Conservation (phyloP, 1,284 basidiomycete species). For the Schizopora paradoxa region DNA sequence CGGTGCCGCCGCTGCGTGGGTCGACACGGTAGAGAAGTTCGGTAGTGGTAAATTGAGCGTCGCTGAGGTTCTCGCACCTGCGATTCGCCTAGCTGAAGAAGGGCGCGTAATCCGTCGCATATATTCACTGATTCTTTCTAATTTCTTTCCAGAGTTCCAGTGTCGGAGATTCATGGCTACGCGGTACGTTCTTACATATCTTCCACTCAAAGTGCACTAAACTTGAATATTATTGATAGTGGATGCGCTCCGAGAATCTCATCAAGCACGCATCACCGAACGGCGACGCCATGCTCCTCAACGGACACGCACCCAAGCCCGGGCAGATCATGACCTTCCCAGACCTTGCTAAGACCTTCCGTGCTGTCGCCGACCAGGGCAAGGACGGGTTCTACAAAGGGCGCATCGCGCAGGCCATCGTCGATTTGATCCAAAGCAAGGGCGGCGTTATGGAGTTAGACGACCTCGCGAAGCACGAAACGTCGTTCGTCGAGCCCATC, state of each 20-base stretch:
- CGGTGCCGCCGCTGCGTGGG: constrained; percentile 89
- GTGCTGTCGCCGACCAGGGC: constrained; percentile 72
- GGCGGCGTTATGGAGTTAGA: constrained; percentile 90
- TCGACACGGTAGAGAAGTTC: constrained; percentile 79
- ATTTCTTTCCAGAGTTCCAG: constrained; percentile 51
- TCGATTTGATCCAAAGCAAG: constrained; percentile 74
- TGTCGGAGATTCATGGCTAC: constrained; percentile 71
- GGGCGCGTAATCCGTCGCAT: constrained; percentile 48
- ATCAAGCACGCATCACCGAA: constrained; percentile 82
- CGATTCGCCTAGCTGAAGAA: constrained; percentile 80
- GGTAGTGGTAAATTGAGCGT: constrained; percentile 80
- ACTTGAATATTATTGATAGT: constrained; percentile 39
- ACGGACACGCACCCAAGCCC: constrained; percentile 73
- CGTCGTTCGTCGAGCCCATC: constrained; percentile 83
- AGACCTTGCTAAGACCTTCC: constrained; percentile 80
- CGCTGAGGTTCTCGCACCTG: constrained; percentile 82
- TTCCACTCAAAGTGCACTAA: not conserved
- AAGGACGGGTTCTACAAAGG: constrained; percentile 93
- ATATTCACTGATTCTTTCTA: constrained; percentile 1
- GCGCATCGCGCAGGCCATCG: constrained; percentile 82
- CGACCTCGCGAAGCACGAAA: constrained; percentile 78
- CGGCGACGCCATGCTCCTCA: constrained; percentile 77
- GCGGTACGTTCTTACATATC: constrained; percentile 36
- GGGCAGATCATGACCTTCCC: constrained; percentile 77
- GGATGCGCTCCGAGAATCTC: constrained; percentile 69